A percentile compares a stretch with the other conserved stretches of the same genome.
These are phyloP conservation scores for Tinospora cordifolia DNA, from an alignment of 164 flowering plant genomes.

Conservation along the genomic window DNA sequence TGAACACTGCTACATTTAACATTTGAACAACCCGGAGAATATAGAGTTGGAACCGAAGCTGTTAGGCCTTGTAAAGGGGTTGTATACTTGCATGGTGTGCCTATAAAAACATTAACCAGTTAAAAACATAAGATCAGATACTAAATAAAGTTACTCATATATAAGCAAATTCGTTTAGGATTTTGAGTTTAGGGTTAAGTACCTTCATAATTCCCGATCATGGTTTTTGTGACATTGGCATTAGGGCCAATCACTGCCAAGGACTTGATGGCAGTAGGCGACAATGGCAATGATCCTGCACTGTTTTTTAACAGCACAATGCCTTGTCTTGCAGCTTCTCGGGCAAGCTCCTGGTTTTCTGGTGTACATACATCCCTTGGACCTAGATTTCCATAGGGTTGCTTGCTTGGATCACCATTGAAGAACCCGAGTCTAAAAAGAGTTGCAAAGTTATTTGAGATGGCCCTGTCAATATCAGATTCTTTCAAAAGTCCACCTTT, in stretches of 20 bases:
- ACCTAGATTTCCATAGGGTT: slow-evolving; percentile 58
- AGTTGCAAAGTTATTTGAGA: slow-evolving; percentile 59
- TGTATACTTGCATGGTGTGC: slow-evolving; percentile 77
- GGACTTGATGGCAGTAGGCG: slow-evolving; percentile 49
- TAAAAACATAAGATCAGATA: not conserved
- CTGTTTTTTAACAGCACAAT: slow-evolving; percentile 78
- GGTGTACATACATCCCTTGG: slow-evolving; percentile 71
- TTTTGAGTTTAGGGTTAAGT: not conserved
- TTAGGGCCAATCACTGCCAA: slow-evolving; percentile 92
- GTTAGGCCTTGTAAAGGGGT: slow-evolving; percentile 74
- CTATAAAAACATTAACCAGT: slow-evolving; percentile 27
- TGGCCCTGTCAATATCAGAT: slow-evolving; percentile 46
- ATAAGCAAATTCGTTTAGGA: too few relatives aligned
- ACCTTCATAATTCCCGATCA: slow-evolving; percentile 96
- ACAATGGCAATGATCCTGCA: slow-evolving; percentile 53
- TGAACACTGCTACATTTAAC: slow-evolving; percentile 48
- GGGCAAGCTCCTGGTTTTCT: slow-evolving; percentile 58
- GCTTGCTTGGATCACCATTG: slow-evolving; percentile 70
- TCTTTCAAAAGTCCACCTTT: slow-evolving; percentile 44
- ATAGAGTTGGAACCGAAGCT: slow-evolving; percentile 37
- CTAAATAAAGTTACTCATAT: not conserved
- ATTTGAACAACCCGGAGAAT: slow-evolving; percentile 52
- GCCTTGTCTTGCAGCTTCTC: slow-evolving; percentile 87
- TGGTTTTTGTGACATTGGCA: slow-evolving; percentile 79
- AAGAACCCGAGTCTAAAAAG: slow-evolving; percentile 84